A percentile compares a stretch with the other conserved stretches of the same genome.
Conservation (phyloP, 768 basidiomycete genomes). For the Russula virescens region DNA sequence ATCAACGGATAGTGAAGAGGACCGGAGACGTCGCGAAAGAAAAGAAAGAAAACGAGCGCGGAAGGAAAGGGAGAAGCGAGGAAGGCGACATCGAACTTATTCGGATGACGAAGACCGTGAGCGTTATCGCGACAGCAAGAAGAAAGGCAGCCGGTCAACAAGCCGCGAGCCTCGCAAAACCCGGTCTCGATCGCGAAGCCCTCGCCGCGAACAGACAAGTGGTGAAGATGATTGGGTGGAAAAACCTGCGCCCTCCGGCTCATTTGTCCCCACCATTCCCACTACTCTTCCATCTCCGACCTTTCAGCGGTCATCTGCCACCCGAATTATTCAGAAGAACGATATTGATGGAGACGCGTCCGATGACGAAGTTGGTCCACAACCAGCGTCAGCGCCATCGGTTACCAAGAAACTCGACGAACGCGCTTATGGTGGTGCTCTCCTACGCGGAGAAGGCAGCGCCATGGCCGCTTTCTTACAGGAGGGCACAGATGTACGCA, state of each 20-base stretch:
- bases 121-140: constrained; percentile 26
- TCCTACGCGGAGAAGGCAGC: constrained; percentile 91
- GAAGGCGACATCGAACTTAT: constrained; percentile 30
- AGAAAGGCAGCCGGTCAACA: constrained; percentile 31
- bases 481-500: constrained; percentile 75
- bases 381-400: constrained; percentile 46
- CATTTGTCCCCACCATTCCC: constrained; percentile 28
- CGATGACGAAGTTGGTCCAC: constrained; percentile 71
- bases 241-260: constrained; percentile 36
- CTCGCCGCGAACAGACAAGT: constrained; percentile 24
- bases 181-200: constrained; percentile 17
- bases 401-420: constrained; percentile 56
- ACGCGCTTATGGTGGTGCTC: constrained; percentile 81
- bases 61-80: constrained; percentile 43
- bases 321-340: neutral
- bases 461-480: constrained; percentile 97
- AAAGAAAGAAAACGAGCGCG: constrained; percentile 56
- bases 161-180: constrained; percentile 27
- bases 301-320: neutral
- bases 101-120: constrained; percentile 31
- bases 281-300: constrained; percentile 22
- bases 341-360: constrained; percentile 9
- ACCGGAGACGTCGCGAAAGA: constrained; percentile 48
- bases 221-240: constrained; percentile 67
- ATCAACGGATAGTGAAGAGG: constrained; percentile 47